These are phyloP conservation scores for Hypoxylon sp. DNA, from an alignment of 2,329 filamentous ascomycete genomes.

Conservation along the genomic window DNA sequence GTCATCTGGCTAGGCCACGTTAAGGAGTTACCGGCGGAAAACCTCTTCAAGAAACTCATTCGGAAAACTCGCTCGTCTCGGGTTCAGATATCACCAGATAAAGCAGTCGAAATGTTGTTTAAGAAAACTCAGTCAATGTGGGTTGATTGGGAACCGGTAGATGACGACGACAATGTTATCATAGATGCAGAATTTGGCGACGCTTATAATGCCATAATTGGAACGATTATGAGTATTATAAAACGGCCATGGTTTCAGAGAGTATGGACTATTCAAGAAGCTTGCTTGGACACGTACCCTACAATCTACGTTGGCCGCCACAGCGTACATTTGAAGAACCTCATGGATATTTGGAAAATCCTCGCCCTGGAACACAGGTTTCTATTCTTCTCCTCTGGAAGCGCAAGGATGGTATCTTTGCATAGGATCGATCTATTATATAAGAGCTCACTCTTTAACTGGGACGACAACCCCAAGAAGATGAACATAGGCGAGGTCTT, in stretches of 20 bases:
- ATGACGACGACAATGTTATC: constrained; percentile 22
- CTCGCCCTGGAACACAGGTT: not conserved
- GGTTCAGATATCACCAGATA: constrained; percentile 12
- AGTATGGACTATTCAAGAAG: constrained; percentile 45
- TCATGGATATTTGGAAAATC: constrained; percentile 8
- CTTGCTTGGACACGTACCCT: constrained; percentile 9
- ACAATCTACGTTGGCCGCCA: constrained; percentile 29
- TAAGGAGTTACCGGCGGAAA: not conserved
- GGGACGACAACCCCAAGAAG: constrained; percentile 3
- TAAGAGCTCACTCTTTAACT: not conserved
- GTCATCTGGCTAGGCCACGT: constrained; percentile 42
- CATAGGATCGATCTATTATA: not conserved
- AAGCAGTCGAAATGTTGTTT: constrained; percentile 28
- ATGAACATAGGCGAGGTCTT: constrained; percentile 19
- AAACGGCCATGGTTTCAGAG: constrained; percentile 40
- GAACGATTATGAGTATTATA: constrained; percentile 7
- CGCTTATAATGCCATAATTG: constrained; percentile 15
- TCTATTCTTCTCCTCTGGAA: not conserved
- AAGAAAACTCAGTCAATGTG: constrained; percentile 34
- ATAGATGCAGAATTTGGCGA: constrained; percentile 9
- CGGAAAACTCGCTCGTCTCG: not conserved
- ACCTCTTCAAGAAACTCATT: not conserved
- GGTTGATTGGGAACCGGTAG: constrained; percentile 22
- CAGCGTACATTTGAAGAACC: not conserved
- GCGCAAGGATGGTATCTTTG: constrained; percentile 1